Conservation (phyloP, 306 rosid species). For the Leucaena leucocephala region DNA sequence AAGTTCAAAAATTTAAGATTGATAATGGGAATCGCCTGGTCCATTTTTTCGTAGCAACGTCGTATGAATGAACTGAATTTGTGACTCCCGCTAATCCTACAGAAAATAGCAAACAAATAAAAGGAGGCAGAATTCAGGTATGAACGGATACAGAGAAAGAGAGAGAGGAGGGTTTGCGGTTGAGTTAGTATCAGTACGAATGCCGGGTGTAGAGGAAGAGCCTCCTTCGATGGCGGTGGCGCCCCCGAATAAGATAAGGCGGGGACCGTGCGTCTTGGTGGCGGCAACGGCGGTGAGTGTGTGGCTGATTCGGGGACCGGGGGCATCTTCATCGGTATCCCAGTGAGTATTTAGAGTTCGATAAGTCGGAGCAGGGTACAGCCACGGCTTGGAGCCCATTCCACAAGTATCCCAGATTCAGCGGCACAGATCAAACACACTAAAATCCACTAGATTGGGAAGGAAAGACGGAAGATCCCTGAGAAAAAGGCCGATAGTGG, state of each 20-base stretch:
- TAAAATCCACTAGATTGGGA: not conserved
- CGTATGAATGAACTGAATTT: slow-evolving; percentile 89
- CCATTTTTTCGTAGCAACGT: slow-evolving; percentile 86
- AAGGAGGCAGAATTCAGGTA: slow-evolving; percentile 16
- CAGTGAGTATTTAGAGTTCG: slow-evolving; percentile 63
- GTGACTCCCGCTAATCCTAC: slow-evolving; percentile 95
- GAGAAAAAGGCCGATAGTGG: slow-evolving; percentile 17
- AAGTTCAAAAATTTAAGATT: slow-evolving; percentile 4
- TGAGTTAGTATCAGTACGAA: slow-evolving; percentile 46
- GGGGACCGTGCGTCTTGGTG: slow-evolving; percentile 80
- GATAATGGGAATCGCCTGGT: slow-evolving; percentile 54
- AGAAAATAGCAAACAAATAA: not conserved
- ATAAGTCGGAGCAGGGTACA: slow-evolving; percentile 85
- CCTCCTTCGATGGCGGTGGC: slow-evolving; percentile 99
- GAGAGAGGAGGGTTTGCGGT: not conserved
- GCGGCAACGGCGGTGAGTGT: slow-evolving; percentile 92
- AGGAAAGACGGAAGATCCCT: slow-evolving; percentile 33
- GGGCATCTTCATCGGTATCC: slow-evolving; percentile 91
- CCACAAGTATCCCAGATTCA: slow-evolving; percentile 13
- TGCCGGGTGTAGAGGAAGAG: slow-evolving; percentile 87
- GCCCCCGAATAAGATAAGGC: slow-evolving; percentile 94
- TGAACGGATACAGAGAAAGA: not conserved
- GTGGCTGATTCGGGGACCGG: slow-evolving; percentile 94
- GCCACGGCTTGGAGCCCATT: slow-evolving; percentile 95
- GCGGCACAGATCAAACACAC: slow-evolving; percentile 15